These are phyloP conservation scores for Diaporthe sp. DNA, from an alignment of 2,329 filamentous ascomycete genomes.

Conservation along the genomic window DNA sequence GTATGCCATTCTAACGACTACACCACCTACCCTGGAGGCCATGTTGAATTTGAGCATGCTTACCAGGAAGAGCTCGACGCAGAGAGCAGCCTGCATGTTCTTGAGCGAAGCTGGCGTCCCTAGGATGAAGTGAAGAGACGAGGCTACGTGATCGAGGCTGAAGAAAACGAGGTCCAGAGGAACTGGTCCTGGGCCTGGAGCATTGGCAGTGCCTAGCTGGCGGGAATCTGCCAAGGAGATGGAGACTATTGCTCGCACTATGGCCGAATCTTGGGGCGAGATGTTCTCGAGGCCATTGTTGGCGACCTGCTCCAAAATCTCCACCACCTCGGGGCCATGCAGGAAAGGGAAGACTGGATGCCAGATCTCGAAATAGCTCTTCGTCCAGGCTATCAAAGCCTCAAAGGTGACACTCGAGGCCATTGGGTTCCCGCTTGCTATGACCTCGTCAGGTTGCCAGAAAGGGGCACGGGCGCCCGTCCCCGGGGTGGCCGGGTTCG, in stretches of 20 bases:
- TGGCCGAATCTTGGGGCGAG: slow-evolving; percentile 35
- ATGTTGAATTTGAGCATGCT: slow-evolving; percentile 70
- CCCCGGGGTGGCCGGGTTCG: slow-evolving; percentile 39
- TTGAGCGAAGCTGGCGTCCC: slow-evolving; percentile 62
- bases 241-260: slow-evolving; percentile 60
- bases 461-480: slow-evolving; percentile 47
- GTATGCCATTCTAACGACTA: slow-evolving; percentile 68
- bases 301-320: slow-evolving; percentile 60
- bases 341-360: slow-evolving; percentile 70
- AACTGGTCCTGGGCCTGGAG: slow-evolving; percentile 50
- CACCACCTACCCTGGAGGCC: slow-evolving; percentile 68
- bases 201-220: slow-evolving; percentile 50
- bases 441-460: slow-evolving; percentile 55
- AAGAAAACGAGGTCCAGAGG: slow-evolving; percentile 61
- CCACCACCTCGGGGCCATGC: slow-evolving; percentile 65
- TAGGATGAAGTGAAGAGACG: slow-evolving; percentile 62
- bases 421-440: slow-evolving; percentile 23
- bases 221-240: slow-evolving; percentile 68
- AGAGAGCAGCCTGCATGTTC: slow-evolving; percentile 64
- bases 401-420: slow-evolving; percentile 57
- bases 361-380: slow-evolving; percentile 70
- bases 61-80: slow-evolving; percentile 67
- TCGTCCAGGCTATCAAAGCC: slow-evolving; percentile 63
- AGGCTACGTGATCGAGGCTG: slow-evolving; percentile 63
- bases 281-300: slow-evolving; percentile 53